Percentiles rank a stretch among this genome's conserved stretches.
Conservation (phyloP, 345 rosid species). For the Arabis alpina region DNA sequence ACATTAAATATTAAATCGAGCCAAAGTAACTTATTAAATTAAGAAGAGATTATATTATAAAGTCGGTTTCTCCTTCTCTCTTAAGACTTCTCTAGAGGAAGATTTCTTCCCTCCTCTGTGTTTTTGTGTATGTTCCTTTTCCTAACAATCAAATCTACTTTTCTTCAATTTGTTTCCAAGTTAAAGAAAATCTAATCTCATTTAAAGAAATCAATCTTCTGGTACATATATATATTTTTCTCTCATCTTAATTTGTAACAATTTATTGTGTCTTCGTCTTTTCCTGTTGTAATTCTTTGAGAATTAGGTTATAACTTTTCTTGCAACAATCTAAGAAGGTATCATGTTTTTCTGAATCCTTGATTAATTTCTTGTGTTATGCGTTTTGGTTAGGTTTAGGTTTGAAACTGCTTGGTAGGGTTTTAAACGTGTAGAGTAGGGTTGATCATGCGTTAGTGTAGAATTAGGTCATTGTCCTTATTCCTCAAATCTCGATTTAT, state of each 20-base stretch:
- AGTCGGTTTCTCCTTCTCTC: neutral
- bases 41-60: conserved; percentile 17
- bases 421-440: conserved; percentile 16
- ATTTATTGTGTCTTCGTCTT: conserved; percentile 1
- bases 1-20: conserved; percentile 17
- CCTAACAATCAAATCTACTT: conserved; percentile 34
- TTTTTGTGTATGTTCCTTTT: conserved; percentile 20
- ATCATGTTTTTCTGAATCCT: neutral
- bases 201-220: conserved; percentile 5
- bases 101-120: conserved; percentile 26
- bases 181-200: neutral
- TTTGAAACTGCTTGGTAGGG: conserved; percentile 15
- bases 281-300: conserved; percentile 10
- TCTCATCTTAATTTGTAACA: neutral
- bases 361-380: neutral
- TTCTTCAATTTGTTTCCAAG: conserved; percentile 36
- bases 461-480: conserved; percentile 23
- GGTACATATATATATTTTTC: neutral
- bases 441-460: conserved; percentile 9
- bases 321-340: conserved; percentile 33
- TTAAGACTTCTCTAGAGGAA: conserved; percentile 26
- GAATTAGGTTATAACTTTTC: neutral
- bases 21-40: conserved; percentile 18
- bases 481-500: neutral
- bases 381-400: conserved; percentile 23